Evolutionary conservation across 2,329 filamentous ascomycete species (phyloP), one percentile per base, ranked within the genome.

Genomic region (Sclerotinia subarctica): DNA sequence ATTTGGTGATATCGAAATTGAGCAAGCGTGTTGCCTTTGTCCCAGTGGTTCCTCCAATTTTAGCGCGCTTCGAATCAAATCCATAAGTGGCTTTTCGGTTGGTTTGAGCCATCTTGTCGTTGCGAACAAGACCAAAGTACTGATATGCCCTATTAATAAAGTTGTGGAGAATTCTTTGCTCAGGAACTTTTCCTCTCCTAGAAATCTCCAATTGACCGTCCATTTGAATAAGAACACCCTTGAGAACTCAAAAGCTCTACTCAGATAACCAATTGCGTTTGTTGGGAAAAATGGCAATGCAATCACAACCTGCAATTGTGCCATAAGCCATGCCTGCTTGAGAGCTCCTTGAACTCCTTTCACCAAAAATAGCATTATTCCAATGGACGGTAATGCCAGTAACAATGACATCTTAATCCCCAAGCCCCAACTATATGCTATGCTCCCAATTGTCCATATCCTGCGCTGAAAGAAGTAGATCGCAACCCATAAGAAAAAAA

Each of bases 201-300:
- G 80, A 78, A 98, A 98, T 66, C 94, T 88, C 95, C 95, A 99
- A 79, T 99, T 99, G 73, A 99, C 95, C 0, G 95, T 99, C 95
- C 95, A 99, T 80, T 94, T 93, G 83, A 94, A 98, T 74, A 97
- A 84, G 80, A 99, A 99, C 74, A 92, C 88, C 66, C 95, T 86
- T 58, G 91, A 93, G 69, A 99, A 85, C 80, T 99, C 93, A 77
- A 99, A 99, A 0, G 95, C 93, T 71, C 91, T 85, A 58, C 86
- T 85, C 24, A 96, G 77, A 77, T 99, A 99, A 38, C 89, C 91
- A 69, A 80, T 79, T 26, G 88, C 79, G 73, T 93, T 90, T 52
- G 81, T 81, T 13, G 83, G 78, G 29, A 91, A 77, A 79, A 97
- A 98, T 0, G 93, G 93, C 54, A 82, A 75, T 58, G 81, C 85